Base-by-base conservation (phyloP, 306 rosid species). In the Vigna reflexopilosa region DNA sequence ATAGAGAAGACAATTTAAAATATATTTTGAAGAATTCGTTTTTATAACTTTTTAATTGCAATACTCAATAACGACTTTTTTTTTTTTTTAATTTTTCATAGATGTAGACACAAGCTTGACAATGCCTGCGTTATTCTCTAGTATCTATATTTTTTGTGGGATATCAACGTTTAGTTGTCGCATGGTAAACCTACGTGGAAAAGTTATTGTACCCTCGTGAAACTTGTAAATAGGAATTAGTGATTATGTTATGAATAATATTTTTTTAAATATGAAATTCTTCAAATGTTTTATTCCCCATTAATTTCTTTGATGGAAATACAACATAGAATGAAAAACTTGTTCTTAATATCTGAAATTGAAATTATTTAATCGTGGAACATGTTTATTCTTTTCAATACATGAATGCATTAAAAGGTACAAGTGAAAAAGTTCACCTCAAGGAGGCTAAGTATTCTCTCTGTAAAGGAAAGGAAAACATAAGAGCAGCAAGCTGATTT, bases 131-230 rank as follows among this genome's bases (percentile, higher is more conserved):
- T 32, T 32, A 32, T 32, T 32, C 5, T 1, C 38, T 5, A 34
- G 1, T 5, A 56, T 57, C 66, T 28, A 28, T 28, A 28, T 3
- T 61, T 15, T 42, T 30, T 30, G 44, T 61, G 42, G 40, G 67
- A 15, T 61, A 15, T 61, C 15, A 63, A 7, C 47, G 47, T 62
- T 30, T 6, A 14, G 45, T 34, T 2, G 28, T 32, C 6, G 2
- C 11, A 15, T 14, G 66, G 2, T 62, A 62, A 62, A 32, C 17
- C 32, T 57, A 49, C 48, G 34, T 54, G 22, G 50, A 32, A 36
- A 65, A 38, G 24, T 45, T 68, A 28, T 30, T 8, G 50, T 51
- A 65, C 34, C 58, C 24, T 67, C 20, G 56, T 77, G 82, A 77
- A 77, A 68, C 75, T 30, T 5, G 17, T 52, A 67, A 42, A 40